Base-by-base conservation (phyloP, 2,329 filamentous ascomycete species). In the Camptophora hylomeconis region DNA sequence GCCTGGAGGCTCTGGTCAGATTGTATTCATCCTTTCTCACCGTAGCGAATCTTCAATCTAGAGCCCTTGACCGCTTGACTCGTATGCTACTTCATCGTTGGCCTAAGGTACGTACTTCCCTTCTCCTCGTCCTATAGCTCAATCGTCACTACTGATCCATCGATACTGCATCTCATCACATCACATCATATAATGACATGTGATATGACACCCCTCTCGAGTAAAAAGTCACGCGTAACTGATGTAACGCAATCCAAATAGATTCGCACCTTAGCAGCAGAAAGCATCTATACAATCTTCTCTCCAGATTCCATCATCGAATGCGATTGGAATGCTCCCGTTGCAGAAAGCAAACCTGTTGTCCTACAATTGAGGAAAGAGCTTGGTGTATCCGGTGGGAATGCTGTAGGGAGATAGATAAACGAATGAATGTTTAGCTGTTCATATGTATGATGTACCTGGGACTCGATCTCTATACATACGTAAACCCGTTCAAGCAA, bases 1-100 rank as follows among this genome's bases (percentile, higher is more conserved):
- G 89, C 51, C 64, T 95, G 1, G 71, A 82, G 48, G 79, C 82
- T 1, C 82, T 80, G 13, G 60, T 92, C 36, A 78, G 76, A 45
- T 69, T 89, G 8, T 95, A 94, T 53, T 70, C 37, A 15, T 31
- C 29, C 18, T 14, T 44, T 10, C 20, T 40, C 14, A 20, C 23
- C 10, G 29, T 25, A 10, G 25, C 28, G 6, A 19, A n/a, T 7
- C 30, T 37, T 24, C 32, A 33, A 24, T 20, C 13, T 7, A 26
- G 26, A 28, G 36, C 37, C 7, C 18, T 37, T 18, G 41, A 42
- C 33, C 41, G 39, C 25, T 20, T 45, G 12, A 41, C 39, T 3
- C 37, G 38, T 13, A 38, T 37, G 17, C 32, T 44, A 11, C 33
- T 42, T 7, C 41, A 44, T 28, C 41, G 37, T 13, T 44, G 37